Evolutionary conservation across 2,329 filamentous ascomycete species (phyloP), one percentile per base, ranked within the genome.

Genomic region (Gnomoniopsis smithogilvyi): DNA sequence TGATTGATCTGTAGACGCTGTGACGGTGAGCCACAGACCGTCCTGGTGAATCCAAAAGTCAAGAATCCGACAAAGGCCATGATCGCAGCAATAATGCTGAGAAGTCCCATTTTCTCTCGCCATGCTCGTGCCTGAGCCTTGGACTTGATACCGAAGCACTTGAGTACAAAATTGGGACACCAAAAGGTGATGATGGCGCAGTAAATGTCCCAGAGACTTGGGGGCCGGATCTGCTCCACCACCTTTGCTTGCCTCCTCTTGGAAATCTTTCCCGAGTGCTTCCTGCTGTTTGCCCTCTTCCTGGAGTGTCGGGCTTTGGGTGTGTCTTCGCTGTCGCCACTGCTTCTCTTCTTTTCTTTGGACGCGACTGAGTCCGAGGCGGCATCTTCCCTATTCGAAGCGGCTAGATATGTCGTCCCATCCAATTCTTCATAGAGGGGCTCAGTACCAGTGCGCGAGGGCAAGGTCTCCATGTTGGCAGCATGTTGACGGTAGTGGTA

Each of bases 401-500:
- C 74, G n/a, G 78, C 80, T 43, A 76, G 70, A 68, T 87, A 76
- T 43, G 80, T 87, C 22, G 82, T 83, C 61, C 81, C 87, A 58
- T 90, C 90, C 21, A 90, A 74, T 60, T 92, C 89, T 73, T 97
- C 94, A 56, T 90, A 75, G 54, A 96, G 85, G 2, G 93, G 92
- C 67, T 98, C 93, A 67, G 96, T 90, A 62, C 95, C 95, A 0
- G 95, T 98, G 7, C 91, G 90, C 0, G 95, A 98, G 1, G 96
- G 95, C 64, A 92, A 80, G 6, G 92, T 89, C 57, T 88, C 83
- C 92, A 99, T 97, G 64, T 94, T 90, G 67, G 92, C 90, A 11
- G 96, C 92, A 83, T 96, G 93, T 72, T 96, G 90, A 66, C 92
- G 87, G 74, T 99, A 99, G 75, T 97, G 85, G 70, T 97, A 99